phyloP scores from a whole-genome alignment of 2,329 filamentous ascomycete species.

The Monosporascus sp. region DNA sequence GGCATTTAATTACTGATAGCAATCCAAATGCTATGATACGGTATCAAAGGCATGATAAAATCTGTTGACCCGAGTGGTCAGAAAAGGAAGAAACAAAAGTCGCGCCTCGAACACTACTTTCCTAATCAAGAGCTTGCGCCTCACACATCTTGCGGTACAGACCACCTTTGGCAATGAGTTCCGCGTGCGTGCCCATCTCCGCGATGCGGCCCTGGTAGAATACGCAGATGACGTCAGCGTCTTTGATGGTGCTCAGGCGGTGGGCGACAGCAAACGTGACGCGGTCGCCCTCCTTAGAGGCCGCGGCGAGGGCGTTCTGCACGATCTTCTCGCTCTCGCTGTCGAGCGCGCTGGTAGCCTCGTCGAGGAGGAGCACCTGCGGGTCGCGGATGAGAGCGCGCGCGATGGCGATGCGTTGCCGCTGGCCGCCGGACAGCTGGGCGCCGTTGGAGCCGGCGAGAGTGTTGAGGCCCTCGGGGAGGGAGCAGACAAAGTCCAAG shows the following conservation, averaged over 20 bases:
- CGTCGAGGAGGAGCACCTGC: conserved; percentile 37
- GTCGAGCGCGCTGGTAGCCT: conserved; percentile 19
- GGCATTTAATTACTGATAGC: too few species aligned
- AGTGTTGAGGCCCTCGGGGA: conserved; percentile 42
- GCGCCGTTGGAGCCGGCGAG: conserved; percentile 41
- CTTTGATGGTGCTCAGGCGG: conserved; percentile 21
- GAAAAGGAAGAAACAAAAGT: too few species aligned
- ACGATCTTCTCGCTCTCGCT: conserved; percentile 7
- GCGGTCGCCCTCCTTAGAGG: conserved; percentile 3
- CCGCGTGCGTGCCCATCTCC: conserved; percentile 48
- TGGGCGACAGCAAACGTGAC: conserved; percentile 21
- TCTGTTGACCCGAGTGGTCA: too few species aligned
- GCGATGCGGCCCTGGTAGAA: conserved; percentile 47
- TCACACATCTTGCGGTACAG: conserved; percentile 49
- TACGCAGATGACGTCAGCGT: conserved; percentile 51
- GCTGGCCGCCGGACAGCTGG: conserved; percentile 34
- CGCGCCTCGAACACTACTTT: too few species aligned
- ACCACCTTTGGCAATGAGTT: conserved; percentile 48
- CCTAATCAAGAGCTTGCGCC: not conserved
- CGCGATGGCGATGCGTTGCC: conserved; percentile 41
- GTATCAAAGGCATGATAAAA: too few species aligned
- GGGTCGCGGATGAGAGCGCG: conserved; percentile 37
- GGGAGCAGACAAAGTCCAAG: conserved; percentile 42
- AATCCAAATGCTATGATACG: too few species aligned
- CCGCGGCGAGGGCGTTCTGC: conserved; percentile 6